Evolutionary conservation across 163 green algal genomes (phyloP).

Genomic region (Volvox carteri): DNA sequence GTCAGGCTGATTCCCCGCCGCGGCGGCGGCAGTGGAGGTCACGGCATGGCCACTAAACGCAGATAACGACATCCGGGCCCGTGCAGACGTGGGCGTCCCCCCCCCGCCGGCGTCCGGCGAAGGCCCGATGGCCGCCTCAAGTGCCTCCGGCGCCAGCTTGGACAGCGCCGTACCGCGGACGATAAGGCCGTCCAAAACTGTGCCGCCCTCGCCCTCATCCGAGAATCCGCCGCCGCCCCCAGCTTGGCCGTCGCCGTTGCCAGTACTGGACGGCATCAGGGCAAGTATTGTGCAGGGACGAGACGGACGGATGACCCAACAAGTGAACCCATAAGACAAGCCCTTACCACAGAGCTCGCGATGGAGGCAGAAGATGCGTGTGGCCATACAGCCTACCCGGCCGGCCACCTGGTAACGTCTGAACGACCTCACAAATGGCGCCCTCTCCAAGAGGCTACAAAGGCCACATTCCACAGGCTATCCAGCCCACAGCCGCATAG

Average conservation of each 20-base stretch:
- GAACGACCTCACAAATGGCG: too few species aligned
- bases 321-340: too few species aligned
- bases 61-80: not conserved
- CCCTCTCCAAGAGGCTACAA: too few species aligned
- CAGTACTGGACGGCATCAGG: slow-evolving; percentile 42
- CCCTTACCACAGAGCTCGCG: too few species aligned
- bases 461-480: too few species aligned
- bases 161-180: slow-evolving; percentile 24
- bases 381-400: too few species aligned
- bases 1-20: not conserved
- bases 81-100: not conserved
- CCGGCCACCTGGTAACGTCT: too few species aligned
- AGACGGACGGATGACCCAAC: too few species aligned
- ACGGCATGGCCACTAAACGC: not conserved
- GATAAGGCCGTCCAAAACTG: slow-evolving; percentile 26
- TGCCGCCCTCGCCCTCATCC: slow-evolving; percentile 40
- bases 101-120: not conserved
- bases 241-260: not conserved
- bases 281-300: too few species aligned
- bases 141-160: slow-evolving; percentile 31
- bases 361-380: too few species aligned
- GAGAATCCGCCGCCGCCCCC: not conserved
- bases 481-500: too few species aligned
- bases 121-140: slow-evolving; percentile 31
- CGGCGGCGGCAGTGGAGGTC: not conserved